Percentiles rank a stretch among this genome's conserved stretches.
phyloP scores from a whole-genome alignment of 257 asterid species.

The Nyctanthes arbortristis region DNA sequence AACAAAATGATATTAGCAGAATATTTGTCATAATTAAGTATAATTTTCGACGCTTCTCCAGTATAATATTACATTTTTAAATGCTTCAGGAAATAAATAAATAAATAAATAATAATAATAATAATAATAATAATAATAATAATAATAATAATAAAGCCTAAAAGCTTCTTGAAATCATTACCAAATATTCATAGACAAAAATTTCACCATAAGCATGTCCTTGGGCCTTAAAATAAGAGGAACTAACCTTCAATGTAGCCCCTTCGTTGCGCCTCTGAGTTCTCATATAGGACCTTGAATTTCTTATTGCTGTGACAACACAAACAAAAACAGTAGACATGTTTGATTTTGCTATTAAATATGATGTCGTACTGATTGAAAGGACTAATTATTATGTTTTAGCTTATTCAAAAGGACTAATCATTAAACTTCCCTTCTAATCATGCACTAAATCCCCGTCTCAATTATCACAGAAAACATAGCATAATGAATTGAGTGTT shows the following conservation, averaged over 20 bases:
- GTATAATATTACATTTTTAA: not conserved
- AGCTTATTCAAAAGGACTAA: no score
- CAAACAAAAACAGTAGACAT: conserved; percentile 7
- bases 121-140: not conserved
- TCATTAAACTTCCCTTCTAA: not conserved
- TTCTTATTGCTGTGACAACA: conserved; percentile 48
- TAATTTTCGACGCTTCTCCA: no score
- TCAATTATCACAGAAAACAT: not conserved
- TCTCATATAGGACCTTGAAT: conserved; percentile 86
- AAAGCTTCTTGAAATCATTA: no score
- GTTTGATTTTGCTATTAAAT: not conserved
- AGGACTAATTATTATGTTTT: no score
- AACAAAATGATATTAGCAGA: not conserved
- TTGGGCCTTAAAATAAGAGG: not conserved
- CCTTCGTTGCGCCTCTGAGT: conserved; percentile 98
- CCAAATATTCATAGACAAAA: no score
- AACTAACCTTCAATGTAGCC: conserved; percentile 61
- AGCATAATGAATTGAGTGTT: not conserved
- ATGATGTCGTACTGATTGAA: not conserved
- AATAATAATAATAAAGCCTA: no score
- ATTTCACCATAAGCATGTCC: no score
- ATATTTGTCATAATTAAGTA: no score
- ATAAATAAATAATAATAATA: not conserved
- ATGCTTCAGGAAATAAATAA: no score
- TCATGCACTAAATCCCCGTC: not conserved